Percentiles rank a stretch among this genome's conserved stretches.
Conservation (phyloP, 352 stramenopile genomes). For the Aphanomyces cochlioides region DNA sequence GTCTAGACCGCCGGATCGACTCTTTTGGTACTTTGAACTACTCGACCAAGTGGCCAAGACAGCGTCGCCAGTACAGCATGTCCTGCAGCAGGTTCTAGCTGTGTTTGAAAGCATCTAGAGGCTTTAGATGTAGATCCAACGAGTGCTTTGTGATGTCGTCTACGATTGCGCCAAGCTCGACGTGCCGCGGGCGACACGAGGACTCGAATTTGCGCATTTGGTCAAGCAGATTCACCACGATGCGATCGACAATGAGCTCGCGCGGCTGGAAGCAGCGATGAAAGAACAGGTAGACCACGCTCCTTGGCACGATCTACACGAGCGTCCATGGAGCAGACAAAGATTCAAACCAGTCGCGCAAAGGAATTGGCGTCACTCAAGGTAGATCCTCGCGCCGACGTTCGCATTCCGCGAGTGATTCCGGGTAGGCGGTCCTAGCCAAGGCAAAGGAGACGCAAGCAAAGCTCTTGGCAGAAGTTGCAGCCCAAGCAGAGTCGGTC, state of each 20-base stretch:
- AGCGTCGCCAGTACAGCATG: background rate
- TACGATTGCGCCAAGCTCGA: conserved; percentile 14
- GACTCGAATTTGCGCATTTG: conserved; percentile 17
- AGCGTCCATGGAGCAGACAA: background rate
- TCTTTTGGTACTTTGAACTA: conserved; percentile 27
- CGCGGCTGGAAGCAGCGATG: background rate
- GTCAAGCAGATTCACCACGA: conserved; percentile 16
- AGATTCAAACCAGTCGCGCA: background rate
- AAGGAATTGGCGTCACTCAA: background rate
- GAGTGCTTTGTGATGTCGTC: conserved; percentile 8
- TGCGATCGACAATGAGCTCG: conserved; percentile 8
- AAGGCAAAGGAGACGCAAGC: conserved; percentile 7
- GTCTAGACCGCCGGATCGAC: conserved; percentile 15
- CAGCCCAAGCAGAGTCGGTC: background rate
- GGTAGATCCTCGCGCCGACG: background rate
- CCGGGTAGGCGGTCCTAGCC: conserved; percentile 2
- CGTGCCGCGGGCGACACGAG: conserved; percentile 4
- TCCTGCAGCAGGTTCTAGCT: conserved; percentile 7
- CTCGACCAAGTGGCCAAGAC: conserved; percentile 11
- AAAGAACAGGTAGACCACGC: conserved; percentile 4
- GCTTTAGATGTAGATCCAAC: background rate
- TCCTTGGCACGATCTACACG: background rate
- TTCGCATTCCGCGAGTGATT: background rate
- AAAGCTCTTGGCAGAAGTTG: background rate
- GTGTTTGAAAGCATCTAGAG: too few species aligned